phyloP scores from a whole-genome alignment of 768 basidiomycete genomes.

The Macrolepiota albuminosa region DNA sequence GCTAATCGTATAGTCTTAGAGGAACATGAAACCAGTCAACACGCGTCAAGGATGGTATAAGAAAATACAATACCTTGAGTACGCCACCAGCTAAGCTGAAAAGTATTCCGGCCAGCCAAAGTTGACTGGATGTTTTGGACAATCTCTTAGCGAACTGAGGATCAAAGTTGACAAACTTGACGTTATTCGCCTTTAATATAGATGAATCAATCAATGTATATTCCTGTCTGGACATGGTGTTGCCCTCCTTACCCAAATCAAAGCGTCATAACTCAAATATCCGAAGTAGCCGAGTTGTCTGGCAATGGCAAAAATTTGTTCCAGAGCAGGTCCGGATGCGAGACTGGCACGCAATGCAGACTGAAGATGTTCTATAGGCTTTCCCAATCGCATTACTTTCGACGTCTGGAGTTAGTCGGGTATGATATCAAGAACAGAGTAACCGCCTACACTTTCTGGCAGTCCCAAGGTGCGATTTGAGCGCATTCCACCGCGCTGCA shows the following conservation, averaged over 20 bases:
- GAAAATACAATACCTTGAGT: slow-evolving; percentile 48
- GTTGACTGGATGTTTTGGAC: slow-evolving; percentile 65
- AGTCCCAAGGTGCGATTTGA: slow-evolving; percentile 81
- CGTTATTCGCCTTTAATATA: slow-evolving; percentile 48
- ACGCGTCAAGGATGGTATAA: not conserved
- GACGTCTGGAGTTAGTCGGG: slow-evolving; percentile 4
- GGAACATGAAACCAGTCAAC: not conserved
- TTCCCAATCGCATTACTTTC: slow-evolving; percentile 89
- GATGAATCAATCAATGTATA: slow-evolving; percentile 1
- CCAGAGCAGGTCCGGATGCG: slow-evolving; percentile 48
- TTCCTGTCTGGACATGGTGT: not conserved
- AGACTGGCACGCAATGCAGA: slow-evolving; percentile 73
- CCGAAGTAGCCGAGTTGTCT: slow-evolving; percentile 87
- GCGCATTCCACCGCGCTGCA: slow-evolving; percentile 73
- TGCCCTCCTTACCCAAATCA: slow-evolving; percentile 69
- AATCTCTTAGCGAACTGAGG: slow-evolving; percentile 59
- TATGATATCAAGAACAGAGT: not conserved
- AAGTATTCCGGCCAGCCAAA: slow-evolving; percentile 86
- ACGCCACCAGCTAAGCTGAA: slow-evolving; percentile 70
- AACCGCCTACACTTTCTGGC: slow-evolving; percentile 73
- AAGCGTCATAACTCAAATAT: slow-evolving; percentile 76
- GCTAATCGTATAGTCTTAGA: slow-evolving; percentile 55
- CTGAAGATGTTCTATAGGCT: slow-evolving; percentile 92
- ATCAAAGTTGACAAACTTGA: slow-evolving; percentile 58
- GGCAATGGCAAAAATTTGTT: slow-evolving; percentile 75